Conservation (phyloP, 257 asterid species). For the Eustoma russellianum region DNA sequence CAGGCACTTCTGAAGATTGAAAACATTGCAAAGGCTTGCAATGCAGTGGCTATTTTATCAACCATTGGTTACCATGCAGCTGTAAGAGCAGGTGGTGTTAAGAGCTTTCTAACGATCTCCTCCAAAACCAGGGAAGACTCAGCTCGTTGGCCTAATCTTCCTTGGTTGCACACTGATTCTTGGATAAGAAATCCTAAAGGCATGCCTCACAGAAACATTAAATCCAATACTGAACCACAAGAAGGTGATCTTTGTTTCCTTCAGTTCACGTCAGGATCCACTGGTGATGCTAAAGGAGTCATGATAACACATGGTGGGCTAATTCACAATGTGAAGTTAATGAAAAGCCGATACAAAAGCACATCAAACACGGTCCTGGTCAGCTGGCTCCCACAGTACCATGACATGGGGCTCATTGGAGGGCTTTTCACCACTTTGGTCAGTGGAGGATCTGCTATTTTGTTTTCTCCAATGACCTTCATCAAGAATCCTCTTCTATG, state of each 20-base stretch:
- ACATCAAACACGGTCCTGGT: constrained; percentile 68
- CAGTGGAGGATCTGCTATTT: constrained; percentile 56
- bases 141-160: constrained; percentile 74
- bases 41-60: constrained; percentile 63
- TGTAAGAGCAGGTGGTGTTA: constrained; percentile 68
- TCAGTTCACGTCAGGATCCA: constrained; percentile 81
- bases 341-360: constrained; percentile 59
- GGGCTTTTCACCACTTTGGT: constrained; percentile 74
- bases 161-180: constrained; percentile 78
- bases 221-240: constrained; percentile 20
- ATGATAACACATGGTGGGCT: constrained; percentile 76
- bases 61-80: constrained; percentile 65
- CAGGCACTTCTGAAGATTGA: constrained; percentile 73
- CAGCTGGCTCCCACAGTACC: constrained; percentile 89
- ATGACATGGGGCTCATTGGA: constrained; percentile 85
- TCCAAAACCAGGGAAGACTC: constrained; percentile 26
- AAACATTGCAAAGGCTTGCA: constrained; percentile 57
- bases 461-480: constrained; percentile 77
- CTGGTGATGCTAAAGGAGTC: constrained; percentile 86
- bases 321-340: constrained; percentile 64
- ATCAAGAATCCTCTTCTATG: constrained; percentile 73
- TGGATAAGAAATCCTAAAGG: constrained; percentile 46
- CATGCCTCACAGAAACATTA: constrained; percentile 1
- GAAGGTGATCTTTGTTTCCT: constrained; percentile 53
- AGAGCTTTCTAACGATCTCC: constrained; percentile 33